These are phyloP conservation scores for Margaritispora aquatica DNA, from an alignment of 495 filamentous ascomycete genomes.

Conservation along the genomic window DNA sequence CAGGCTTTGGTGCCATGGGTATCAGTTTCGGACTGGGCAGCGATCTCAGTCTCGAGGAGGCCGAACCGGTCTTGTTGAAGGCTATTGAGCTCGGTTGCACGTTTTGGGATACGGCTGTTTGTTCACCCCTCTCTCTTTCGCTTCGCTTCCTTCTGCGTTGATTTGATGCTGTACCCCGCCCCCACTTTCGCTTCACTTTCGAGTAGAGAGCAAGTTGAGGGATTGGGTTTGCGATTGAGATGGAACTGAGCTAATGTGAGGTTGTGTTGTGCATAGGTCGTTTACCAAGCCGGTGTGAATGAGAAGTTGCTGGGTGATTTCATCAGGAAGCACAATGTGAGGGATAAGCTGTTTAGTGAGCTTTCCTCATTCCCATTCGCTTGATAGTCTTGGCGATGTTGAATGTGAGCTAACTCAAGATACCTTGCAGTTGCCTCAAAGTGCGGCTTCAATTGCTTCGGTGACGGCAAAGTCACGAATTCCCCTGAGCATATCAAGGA, in stretches of 20 bases:
- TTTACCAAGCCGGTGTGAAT: constrained; percentile 41
- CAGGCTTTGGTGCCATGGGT: constrained; percentile 40
- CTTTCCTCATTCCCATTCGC: not conserved
- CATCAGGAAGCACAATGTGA: constrained; percentile 45
- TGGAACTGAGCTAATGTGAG: not conserved
- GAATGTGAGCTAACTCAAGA: no score
- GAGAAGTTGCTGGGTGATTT: constrained; percentile 47
- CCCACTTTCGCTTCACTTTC: no score
- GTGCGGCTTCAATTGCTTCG: constrained; percentile 36
- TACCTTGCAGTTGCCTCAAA: constrained; percentile 40
- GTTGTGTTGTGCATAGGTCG: constrained; percentile 33
- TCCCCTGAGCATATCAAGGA: constrained; percentile 42
- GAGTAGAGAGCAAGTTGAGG: not conserved
- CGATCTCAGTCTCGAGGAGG: constrained; percentile 37
- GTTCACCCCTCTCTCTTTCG: not conserved
- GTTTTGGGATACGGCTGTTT: constrained; percentile 47
- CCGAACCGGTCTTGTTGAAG: constrained; percentile 43
- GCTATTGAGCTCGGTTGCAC: constrained; percentile 46
- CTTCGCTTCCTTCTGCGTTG: not conserved
- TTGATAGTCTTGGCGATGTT: not conserved
- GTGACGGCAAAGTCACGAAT: constrained; percentile 33
- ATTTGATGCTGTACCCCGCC: no score
- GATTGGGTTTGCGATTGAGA: not conserved
- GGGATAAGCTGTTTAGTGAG: constrained; percentile 36
- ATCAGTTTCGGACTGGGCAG: constrained; percentile 36